Evolutionary conservation across 345 rosid genomes (phyloP).

Genomic region (Eucalyptus polybractea): DNA sequence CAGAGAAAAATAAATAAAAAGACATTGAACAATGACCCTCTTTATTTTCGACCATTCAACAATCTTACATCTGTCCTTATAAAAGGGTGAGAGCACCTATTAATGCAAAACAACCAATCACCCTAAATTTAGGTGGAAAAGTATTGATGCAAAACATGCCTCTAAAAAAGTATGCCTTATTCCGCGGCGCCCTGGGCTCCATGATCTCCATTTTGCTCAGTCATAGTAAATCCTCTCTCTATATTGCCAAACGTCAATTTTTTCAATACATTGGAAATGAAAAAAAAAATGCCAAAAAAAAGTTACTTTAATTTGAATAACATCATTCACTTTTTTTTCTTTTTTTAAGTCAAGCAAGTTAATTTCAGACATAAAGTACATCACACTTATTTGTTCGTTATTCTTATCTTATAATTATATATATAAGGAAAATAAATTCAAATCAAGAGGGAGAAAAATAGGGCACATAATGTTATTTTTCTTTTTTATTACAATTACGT

Average conservation of each 20-base stretch:
- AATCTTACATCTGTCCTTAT: not conserved
- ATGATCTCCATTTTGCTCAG: no score
- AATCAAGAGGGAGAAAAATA: no score
- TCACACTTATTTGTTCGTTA: no score
- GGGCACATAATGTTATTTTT: not conserved
- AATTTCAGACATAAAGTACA: not conserved
- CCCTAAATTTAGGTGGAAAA: not conserved
- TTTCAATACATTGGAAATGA: no score
- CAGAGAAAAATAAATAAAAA: not conserved
- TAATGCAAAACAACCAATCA: not conserved
- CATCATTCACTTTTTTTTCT: not conserved
- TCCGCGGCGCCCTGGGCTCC: not conserved
- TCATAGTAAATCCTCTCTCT: no score
- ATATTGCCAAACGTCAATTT: rapidly evolving
- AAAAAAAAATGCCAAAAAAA: no score
- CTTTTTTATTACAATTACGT: not conserved
- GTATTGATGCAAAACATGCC: not conserved
- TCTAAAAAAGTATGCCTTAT: not conserved
- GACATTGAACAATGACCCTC: not conserved
- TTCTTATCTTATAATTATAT: not conserved
- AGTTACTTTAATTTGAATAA: rapidly evolving
- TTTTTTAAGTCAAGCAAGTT: not conserved
- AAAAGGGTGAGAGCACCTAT: not conserved
- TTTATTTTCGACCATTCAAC: not conserved
- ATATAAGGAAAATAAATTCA: no score